Percentiles rank a stretch among this genome's conserved stretches.
These are phyloP conservation scores for Dioszegia aurantiaca DNA, from an alignment of 768 basidiomycete genomes.

Conservation along the genomic window DNA sequence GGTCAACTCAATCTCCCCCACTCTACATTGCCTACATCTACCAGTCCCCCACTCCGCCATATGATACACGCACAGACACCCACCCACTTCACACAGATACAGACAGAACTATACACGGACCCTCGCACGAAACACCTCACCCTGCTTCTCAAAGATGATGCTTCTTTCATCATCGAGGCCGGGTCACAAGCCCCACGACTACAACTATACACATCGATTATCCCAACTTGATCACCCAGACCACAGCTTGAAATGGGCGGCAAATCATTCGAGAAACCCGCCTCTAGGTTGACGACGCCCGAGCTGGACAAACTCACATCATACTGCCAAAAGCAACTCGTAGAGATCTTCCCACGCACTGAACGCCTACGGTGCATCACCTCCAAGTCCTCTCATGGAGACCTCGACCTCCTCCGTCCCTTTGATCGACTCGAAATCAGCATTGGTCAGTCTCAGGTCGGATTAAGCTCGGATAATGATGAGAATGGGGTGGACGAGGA, in stretches of 20 bases:
- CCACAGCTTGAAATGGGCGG: slow-evolving; percentile 3
- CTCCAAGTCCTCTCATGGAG: slow-evolving; percentile 9
- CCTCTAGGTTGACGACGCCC: slow-evolving; percentile 8
- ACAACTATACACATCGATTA: too few species aligned
- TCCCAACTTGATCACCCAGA: neutral
- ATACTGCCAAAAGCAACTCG: slow-evolving; percentile 1
- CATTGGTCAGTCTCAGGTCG: slow-evolving; percentile 1
- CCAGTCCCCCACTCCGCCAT: too few species aligned
- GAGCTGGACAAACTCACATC: slow-evolving; percentile 7
- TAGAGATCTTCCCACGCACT: neutral
- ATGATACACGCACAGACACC: too few species aligned
- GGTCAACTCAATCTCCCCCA: too few species aligned
- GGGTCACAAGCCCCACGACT: too few species aligned
- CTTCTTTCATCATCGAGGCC: too few species aligned
- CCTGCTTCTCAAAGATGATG: too few species aligned
- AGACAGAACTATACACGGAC: too few species aligned
- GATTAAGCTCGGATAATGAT: neutral
- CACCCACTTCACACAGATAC: too few species aligned
- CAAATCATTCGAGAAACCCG: slow-evolving; percentile 12
- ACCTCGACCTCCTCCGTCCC: slow-evolving; percentile 12
- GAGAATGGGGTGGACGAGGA: neutral
- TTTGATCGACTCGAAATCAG: slow-evolving; percentile 2
- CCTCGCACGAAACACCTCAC: too few species aligned
- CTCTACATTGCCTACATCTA: too few species aligned
- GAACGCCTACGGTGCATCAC: slow-evolving; percentile 10